Evolutionary conservation across 2,329 filamentous ascomycete species (phyloP).

Genomic region (Penicillium olsonii): DNA sequence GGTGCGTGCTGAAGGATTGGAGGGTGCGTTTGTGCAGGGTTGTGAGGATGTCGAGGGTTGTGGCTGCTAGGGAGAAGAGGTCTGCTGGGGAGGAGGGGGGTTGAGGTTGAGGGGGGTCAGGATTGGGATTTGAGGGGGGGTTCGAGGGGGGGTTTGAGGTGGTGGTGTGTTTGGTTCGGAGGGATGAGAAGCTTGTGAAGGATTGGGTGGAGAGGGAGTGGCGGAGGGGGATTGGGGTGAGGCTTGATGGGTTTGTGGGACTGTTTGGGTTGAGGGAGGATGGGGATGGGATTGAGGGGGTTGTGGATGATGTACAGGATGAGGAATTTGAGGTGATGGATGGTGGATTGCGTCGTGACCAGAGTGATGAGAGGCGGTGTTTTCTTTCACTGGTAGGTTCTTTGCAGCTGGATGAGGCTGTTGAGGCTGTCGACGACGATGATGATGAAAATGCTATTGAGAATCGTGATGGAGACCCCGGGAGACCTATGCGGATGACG

Average conservation of each 20-base stretch:
- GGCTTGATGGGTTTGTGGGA: slow-evolving; percentile 31
- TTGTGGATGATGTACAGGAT: neutral
- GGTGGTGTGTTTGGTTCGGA: slow-evolving; percentile 22
- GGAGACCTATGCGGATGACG: slow-evolving; percentile 35
- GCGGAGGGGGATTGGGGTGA: slow-evolving; percentile 19
- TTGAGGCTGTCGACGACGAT: slow-evolving; percentile 32
- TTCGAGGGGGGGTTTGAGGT: slow-evolving; percentile 16
- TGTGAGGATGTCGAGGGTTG: slow-evolving; percentile 61
- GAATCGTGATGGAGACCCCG: slow-evolving; percentile 31
- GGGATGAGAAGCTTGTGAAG: slow-evolving; percentile 34
- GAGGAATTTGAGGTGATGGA: slow-evolving; percentile 29
- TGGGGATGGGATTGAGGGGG: slow-evolving; percentile 10
- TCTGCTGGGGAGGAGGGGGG: slow-evolving; percentile 49
- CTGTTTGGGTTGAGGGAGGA: slow-evolving; percentile 5
- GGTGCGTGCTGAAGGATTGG: slow-evolving; percentile 57
- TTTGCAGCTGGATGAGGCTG: slow-evolving; percentile 6
- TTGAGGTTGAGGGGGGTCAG: neutral
- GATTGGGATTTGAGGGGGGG: neutral
- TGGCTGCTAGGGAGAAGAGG: slow-evolving; percentile 60
- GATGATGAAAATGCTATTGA: slow-evolving; percentile 37
- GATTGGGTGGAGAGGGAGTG: slow-evolving; percentile 33
- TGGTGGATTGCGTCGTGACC: slow-evolving; percentile 28
- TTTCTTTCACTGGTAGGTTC: slow-evolving; percentile 3
- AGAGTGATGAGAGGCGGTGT: slow-evolving; percentile 17
- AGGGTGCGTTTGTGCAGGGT: slow-evolving; percentile 59